phyloP scores from a whole-genome alignment of 768 basidiomycete species.

The Rubroboletus satanas region DNA sequence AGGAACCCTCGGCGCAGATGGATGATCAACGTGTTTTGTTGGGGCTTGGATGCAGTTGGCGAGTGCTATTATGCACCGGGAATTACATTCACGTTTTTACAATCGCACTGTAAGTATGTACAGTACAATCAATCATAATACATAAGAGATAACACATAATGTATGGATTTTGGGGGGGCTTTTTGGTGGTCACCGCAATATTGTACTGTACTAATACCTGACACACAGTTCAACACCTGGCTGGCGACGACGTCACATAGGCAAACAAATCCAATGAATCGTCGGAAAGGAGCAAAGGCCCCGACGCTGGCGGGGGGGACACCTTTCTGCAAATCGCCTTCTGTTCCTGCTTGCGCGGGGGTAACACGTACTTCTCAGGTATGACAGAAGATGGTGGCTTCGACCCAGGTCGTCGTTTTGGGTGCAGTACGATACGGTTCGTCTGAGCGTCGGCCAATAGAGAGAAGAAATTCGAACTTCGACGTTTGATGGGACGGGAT shows the following conservation, averaged over 20 bases:
- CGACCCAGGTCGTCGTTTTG: constrained; percentile 6
- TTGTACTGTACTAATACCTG: neutral
- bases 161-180: no score
- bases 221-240: constrained; percentile 13
- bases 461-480: constrained; percentile 35
- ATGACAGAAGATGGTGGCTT: constrained; percentile 11
- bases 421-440: constrained; percentile 36
- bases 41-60: neutral
- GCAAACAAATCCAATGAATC: constrained; percentile 51
- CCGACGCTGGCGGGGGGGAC: neutral
- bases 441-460: constrained; percentile 39
- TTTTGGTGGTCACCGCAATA: no score
- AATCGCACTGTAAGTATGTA: neutral
- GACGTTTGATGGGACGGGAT: constrained; percentile 14
- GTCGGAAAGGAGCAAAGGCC: constrained; percentile 36
- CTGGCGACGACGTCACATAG: constrained; percentile 30
- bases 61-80: neutral
- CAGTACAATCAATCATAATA: no score
- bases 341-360: constrained; percentile 11
- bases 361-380: constrained; percentile 12
- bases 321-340: constrained; percentile 1
- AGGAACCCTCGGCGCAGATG: neutral
- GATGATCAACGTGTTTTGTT: neutral
- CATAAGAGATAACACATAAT: no score
- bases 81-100: neutral